Percentiles rank a stretch among this genome's conserved stretches.
These are phyloP conservation scores for Botryosphaeria dothidea DNA, from an alignment of 2,329 filamentous ascomycete genomes.

Conservation along the genomic window DNA sequence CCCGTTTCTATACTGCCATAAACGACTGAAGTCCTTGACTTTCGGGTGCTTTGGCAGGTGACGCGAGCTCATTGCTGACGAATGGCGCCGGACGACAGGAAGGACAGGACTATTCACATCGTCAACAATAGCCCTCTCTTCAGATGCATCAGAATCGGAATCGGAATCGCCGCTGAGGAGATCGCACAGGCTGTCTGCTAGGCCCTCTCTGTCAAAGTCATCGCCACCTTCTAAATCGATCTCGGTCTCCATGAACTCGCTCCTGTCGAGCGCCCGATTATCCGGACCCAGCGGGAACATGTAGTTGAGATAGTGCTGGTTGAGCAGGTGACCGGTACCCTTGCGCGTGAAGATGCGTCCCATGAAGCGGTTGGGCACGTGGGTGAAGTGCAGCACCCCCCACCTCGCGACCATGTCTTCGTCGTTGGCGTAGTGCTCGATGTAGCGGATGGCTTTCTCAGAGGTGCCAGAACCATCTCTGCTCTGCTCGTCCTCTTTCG, in stretches of 20 bases:
- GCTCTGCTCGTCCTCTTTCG: background rate
- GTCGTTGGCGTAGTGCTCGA: constrained; percentile 79
- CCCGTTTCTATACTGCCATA: constrained; percentile 27
- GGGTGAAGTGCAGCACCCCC: constrained; percentile 70
- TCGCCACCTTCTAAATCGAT: constrained; percentile 1
- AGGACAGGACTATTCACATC: constrained; percentile 22
- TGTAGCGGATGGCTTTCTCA: constrained; percentile 61
- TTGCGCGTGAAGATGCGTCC: constrained; percentile 50
- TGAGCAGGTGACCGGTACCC: constrained; percentile 39
- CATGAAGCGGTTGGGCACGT: constrained; percentile 51
- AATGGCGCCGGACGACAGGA: constrained; percentile 5
- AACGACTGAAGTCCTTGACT: constrained; percentile 26
- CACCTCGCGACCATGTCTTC: constrained; percentile 73
- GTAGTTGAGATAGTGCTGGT: constrained; percentile 63
- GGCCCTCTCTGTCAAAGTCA: constrained; percentile 12
- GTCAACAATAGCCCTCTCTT: constrained; percentile 20
- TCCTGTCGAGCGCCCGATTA: constrained; percentile 52
- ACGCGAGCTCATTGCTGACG: constrained; percentile 8
- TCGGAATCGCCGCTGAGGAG: constrained; percentile 1
- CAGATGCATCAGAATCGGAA: constrained; percentile 5
- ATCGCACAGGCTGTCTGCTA: constrained; percentile 13
- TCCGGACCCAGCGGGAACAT: constrained; percentile 58
- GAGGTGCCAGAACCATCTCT: constrained; percentile 30
- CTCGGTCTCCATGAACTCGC: constrained; percentile 63
- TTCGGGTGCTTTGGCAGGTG: background rate